Base-by-base conservation (phyloP, 768 basidiomycete genomes). In the Dentipellis sp. region DNA sequence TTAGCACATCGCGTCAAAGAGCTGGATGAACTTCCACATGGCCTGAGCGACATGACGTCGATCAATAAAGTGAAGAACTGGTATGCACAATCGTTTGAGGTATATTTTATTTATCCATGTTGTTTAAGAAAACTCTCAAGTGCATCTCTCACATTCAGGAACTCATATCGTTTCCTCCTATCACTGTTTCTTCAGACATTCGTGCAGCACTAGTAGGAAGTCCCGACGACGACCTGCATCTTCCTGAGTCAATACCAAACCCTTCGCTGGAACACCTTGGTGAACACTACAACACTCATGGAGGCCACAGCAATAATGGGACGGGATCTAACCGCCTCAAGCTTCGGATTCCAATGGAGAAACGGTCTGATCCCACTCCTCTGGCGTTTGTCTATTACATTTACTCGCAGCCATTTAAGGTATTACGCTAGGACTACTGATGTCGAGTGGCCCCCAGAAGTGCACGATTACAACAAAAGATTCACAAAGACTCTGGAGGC, bases 81-180 rank as follows among this genome's bases (percentile, higher is more conserved):
- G 97, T 99, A 99, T 69, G 95, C 95, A 0, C 92, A 98, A 74
- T 92, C 90, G 14, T 98, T 99, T 69, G 91, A 98, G 80, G 95
- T 94, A 37, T 19, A 21, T 17, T 49, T 49, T 38, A 21, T 46
- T 34, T 29, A 29, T 3, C 29, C 29, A 29, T 29, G 29, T 29
- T 29, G 29, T 29, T 6, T 6, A 29, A 29, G 6, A 6, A 29
- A 29, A 6, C 29, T 29, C 29, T 29, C 3, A 29, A 29, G 29
- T 6, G 29, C 29, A 29, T 29, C 6, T 29, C 6, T 6, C 10
- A 17, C 50, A 10, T 52, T 2, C 59, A 97, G 94, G 95, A 97
- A 75, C 79, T 98, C 55, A 83, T 97, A 68, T 78, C 73, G 52
- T 95, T 95, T 64, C 91, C 93, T 0, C 75, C 84, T 35, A 81